A percentile compares a stretch with the other conserved stretches of the same genome.
phyloP scores from a whole-genome alignment of 2,329 filamentous ascomycete species.

The Thermothelomyces thermophilus region DNA sequence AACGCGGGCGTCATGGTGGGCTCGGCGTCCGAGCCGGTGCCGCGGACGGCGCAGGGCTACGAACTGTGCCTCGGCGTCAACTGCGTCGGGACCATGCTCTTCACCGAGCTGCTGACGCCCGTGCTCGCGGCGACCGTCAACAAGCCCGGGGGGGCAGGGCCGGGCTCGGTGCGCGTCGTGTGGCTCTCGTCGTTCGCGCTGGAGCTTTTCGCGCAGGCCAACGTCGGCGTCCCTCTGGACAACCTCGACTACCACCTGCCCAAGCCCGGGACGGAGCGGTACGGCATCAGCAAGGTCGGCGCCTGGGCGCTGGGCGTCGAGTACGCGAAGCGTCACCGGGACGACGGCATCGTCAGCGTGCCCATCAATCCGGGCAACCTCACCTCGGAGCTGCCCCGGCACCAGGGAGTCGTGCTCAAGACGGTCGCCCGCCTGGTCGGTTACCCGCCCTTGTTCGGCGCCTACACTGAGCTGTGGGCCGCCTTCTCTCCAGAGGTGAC shows the following conservation, averaged over 20 bases:
- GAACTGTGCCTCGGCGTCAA: conserved; percentile 25
- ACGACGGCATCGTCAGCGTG: neutral
- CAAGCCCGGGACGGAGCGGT: neutral
- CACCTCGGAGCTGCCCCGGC: no score
- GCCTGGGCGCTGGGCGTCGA: neutral
- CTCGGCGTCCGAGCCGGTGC: no score
- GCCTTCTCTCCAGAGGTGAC: no score
- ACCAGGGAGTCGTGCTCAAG: neutral
- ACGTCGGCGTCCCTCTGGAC: neutral
- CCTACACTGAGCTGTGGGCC: no score
- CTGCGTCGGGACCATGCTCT: conserved; percentile 22
- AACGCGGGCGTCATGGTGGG: conserved; percentile 33
- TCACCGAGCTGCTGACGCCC: conserved; percentile 24
- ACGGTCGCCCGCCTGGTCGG: neutral
- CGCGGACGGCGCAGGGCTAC: conserved; percentile 26
- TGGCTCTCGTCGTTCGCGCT: conserved; percentile 5
- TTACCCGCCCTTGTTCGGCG: neutral
- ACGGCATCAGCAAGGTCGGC: neutral
- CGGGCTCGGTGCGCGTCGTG: conserved; percentile 18
- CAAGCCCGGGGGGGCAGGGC: neutral
- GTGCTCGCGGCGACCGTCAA: conserved; percentile 17
- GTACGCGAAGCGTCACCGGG: neutral
- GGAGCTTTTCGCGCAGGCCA: no score
- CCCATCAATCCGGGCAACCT: neutral
- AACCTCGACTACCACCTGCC: neutral